Conservation (phyloP, 169 alveolate genomes). For the Plasmodium gaboni region DNA sequence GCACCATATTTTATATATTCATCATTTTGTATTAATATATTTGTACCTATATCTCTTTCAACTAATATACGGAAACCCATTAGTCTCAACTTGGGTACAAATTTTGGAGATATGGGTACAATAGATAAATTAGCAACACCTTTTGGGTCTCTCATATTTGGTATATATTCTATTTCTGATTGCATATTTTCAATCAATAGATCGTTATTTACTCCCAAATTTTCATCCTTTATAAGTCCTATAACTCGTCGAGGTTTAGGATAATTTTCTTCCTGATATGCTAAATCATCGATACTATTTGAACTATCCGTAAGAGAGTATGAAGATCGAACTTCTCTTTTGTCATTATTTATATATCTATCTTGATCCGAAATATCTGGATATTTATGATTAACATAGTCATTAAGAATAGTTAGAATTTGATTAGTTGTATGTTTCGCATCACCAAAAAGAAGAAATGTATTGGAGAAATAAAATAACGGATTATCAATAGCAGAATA, state of each 20-base stretch:
- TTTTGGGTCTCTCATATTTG: background rate
- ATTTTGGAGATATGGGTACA: conserved; percentile 91
- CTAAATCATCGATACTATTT: conserved; percentile 55
- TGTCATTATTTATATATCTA: conserved; percentile 28
- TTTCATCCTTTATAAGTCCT: conserved; percentile 82
- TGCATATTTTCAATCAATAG: background rate
- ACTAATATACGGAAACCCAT: conserved; percentile 89
- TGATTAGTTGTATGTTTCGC: conserved; percentile 89
- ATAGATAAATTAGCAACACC: conserved; percentile 22
- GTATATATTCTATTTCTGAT: no score
- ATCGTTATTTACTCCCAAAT: background rate
- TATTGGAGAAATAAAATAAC: conserved; percentile 90
- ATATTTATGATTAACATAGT: conserved; percentile 58
- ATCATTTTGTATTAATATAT: conserved; percentile 86
- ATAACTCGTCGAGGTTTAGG: conserved; percentile 82
- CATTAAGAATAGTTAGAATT: conserved; percentile 77
- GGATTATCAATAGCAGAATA: conserved; percentile 96
- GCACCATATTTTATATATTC: conserved; percentile 81
- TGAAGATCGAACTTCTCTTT: conserved; percentile 32
- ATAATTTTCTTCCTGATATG: conserved; percentile 77
- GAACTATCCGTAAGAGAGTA: conserved; percentile 41
- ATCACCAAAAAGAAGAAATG: conserved; percentile 93
- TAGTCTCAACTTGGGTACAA: conserved; percentile 84
- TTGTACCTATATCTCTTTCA: conserved; percentile 89
- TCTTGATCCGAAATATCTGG: conserved; percentile 27